Base-by-base conservation (phyloP, 2,329 filamentous ascomycete genomes). In the Colletotrichum australisinense region DNA sequence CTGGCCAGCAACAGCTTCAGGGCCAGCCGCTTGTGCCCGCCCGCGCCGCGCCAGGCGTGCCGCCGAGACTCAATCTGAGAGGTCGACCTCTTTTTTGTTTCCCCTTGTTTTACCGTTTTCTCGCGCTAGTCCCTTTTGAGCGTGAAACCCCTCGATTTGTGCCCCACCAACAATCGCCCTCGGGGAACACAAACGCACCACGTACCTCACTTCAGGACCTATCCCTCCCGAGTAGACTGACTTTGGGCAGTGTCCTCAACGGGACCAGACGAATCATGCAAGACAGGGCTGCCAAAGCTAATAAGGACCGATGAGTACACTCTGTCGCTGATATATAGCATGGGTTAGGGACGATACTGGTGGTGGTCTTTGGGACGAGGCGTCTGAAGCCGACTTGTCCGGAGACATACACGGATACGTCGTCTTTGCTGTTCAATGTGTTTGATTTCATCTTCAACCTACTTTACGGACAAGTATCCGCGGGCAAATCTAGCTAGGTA, bases 121-220 rank as follows among this genome's bases (percentile, higher is more conserved):
- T 30, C n/a, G 52, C 75, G 66, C 75, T 75, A 76, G 56, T 55
- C 75, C 49, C 14, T 26, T 74, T 69, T 72, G 5, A 57, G 59
- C 26, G 49, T 58, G 63, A 73, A 73, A 70, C 69, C 73, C 73
- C 74, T 75, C 73, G 63, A 68, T 69, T 42, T 42, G 16, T 67
- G 73, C 73, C 73, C 73, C 70, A 73, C 70, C 63, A 75, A 75
- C 55, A 32, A 26, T 46, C 42, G 35, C 11, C 30, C 26, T 70
- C 59, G 19, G 24, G n/a, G 24, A 24, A n/a, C 26, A 69, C 26
- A 55, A 55, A 59, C 55, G 38, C 69, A 69, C 64, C 58, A 42
- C 42, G 42, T 35, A 35, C 32, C 32, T 35, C 32, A 35, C 32
- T 35, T 35, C 11, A 35, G 32, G 11, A 49, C 42, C 19, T 55